Evolutionary conservation across 306 rosid species (phyloP), one percentile per base, ranked within the genome.

Genomic region (Vigna reflexopilosa): DNA sequence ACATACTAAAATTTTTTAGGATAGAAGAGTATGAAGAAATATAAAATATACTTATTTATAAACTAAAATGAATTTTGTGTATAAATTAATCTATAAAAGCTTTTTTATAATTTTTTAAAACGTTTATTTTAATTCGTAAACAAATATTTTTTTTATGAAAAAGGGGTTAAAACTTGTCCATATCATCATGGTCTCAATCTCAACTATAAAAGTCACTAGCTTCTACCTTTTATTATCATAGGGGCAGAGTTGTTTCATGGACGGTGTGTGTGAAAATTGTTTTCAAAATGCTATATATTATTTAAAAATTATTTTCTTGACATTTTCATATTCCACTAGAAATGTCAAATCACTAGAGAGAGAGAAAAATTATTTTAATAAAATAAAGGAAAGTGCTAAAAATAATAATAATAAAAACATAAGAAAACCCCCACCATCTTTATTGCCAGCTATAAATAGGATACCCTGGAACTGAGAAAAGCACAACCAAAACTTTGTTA

Each of bases 361-460:
- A 44, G n/a, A 54, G 8, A 17, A 24, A 2, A 14, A 30, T 10
- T 1, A 0, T 30, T 63, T 63, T 4, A 34, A 30, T 28, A 32
- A 62, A 57, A 30, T 30, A 59, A 59, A 12, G 19, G 65, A 5
- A 16, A 15, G 67, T 32, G n/a, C 32, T 36, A 13, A n/a, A 34
- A 36, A 64, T 1, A 9, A 63, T 20, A 20, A 20, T 20, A 8
- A 1, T 9, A 63, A 6, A 10, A 3, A 32, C 1, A 1, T n/a
- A 32, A 7, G 11, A 34, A 34, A 63, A 0, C 3, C 24, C 17
- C 36, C 15, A 34, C 15, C 13, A 63, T 34, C 5, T 38, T 36
- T 4, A 17, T 15, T 10, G 16, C 40, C 0, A 66, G 71, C 17
- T 66, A 66, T 67, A 67, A 42, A 67, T 67, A 67, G 72, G 72